Base-by-base conservation (phyloP, 2,329 filamentous ascomycete genomes). In the Tolypocladium inflatum region DNA sequence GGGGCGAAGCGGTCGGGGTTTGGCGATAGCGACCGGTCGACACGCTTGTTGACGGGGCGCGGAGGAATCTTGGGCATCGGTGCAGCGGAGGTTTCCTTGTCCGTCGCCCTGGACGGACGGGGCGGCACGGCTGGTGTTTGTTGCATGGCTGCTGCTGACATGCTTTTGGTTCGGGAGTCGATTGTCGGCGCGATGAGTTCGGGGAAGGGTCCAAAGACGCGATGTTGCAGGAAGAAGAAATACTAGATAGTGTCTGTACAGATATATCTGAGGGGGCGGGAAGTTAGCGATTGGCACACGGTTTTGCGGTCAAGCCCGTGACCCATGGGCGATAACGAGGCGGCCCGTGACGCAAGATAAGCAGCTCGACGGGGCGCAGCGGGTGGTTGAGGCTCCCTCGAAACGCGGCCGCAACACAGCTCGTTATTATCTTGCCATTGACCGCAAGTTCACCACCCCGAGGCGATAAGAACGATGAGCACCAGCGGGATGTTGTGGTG, bases 1-100 rank as follows among this genome's bases (percentile, higher is more conserved):
- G 85, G 90, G 41, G 91, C 89, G 71, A 89, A 96, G 66, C 87
- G 86, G 66, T 90, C 87, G 64, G 87, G 84, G 64, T 84, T 82
- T 50, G 90, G 90, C 57, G 91, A 96, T 61, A 86, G 71, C 37
- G 90, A 90, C 72, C 91, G 88, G 63, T 91, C 86, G 65, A 85
- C 69, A 52, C 88, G 88, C 70, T 86, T 86, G 53, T 85, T 84
- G 56, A 71, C 63, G 5, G 92, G 92, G 62, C 92, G 89, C 61
- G 91, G 88, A 62, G 92, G 92, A 54, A 96, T 81, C 67, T 83
- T 84, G 61, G 92, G 91, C 48, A 83, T 74, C 50, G 66, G 57
- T 56, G 61, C 64, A 7, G 66, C 54, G 33, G 71, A 64, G 56
- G 73, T 69, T 59, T 75, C 71, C 62, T 75, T 78, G 56, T 81